These are phyloP conservation scores for Cucurbita maxima DNA, from an alignment of 306 rosid species.

Conservation along the genomic window DNA sequence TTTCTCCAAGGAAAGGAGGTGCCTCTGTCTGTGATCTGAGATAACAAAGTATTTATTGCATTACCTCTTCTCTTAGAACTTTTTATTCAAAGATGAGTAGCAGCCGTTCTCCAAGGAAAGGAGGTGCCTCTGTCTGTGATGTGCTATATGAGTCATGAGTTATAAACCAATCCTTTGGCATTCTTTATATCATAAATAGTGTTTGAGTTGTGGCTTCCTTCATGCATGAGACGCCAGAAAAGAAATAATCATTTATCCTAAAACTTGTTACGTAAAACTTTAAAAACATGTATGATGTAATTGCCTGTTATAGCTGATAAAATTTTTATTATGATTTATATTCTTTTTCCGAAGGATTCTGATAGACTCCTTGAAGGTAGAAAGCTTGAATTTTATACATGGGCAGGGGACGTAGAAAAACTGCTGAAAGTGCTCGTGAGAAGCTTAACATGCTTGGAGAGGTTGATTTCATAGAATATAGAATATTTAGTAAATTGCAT, in stretches of 20 bases:
- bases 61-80: not conserved
- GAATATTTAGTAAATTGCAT: not conserved
- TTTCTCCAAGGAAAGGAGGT: not conserved
- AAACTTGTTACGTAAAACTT: not conserved
- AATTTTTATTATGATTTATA: not conserved
- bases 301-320: not conserved
- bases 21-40: not conserved
- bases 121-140: not conserved
- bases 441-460: conserved; percentile 72
- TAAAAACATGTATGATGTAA: not conserved
- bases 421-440: conserved; percentile 51
- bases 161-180: not conserved
- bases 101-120: not conserved
- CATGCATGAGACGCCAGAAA: not conserved
- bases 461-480: conserved; percentile 19
- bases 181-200: not conserved
- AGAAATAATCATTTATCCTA: not conserved
- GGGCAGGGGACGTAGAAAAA: conserved; percentile 57
- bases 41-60: not conserved
- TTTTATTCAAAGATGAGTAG: not conserved
- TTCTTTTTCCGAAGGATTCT: conserved; percentile 39
- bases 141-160: not conserved
- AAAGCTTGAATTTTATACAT: conserved; percentile 56
- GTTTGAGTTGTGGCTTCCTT: not conserved
- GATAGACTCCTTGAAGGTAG: conserved; percentile 51